Evolutionary conservation across 2,329 filamentous ascomycete genomes (phyloP).

Genomic region (Aspergillus neotritici): DNA sequence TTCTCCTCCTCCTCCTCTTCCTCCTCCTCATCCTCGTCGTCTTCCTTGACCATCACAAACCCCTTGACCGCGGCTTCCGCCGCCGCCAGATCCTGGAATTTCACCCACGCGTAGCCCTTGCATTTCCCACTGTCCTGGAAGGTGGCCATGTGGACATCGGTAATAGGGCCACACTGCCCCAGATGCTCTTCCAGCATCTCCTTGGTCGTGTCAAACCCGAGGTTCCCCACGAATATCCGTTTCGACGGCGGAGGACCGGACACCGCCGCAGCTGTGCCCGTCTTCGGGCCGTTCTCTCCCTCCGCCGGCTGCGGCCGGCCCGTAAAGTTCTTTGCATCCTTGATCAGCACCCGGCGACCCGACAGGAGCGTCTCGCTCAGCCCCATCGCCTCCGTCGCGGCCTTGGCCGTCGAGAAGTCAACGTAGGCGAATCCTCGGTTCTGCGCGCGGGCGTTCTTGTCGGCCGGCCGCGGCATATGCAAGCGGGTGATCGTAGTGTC

Average conservation of each 20-base stretch:
- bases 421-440: conserved; percentile 98
- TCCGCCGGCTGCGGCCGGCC: conserved; percentile 71
- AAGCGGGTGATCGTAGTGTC: conserved; percentile 74
- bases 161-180: conserved; percentile 73
- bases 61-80: conserved; percentile 74
- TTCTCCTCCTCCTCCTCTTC: conserved; percentile 47
- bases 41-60: conserved; percentile 60
- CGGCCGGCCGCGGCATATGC: conserved; percentile 63
- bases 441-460: conserved; percentile 50
- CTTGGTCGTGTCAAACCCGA: conserved; percentile 74
- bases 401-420: conserved; percentile 68
- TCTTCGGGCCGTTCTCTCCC: conserved; percentile 28
- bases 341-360: conserved; percentile 81
- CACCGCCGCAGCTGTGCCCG: conserved; percentile 22
- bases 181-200: conserved; percentile 79
- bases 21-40: conserved; percentile 39
- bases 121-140: conserved; percentile 97
- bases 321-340: conserved; percentile 83
- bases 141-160: conserved; percentile 80
- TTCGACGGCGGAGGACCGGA: conserved; percentile 64
- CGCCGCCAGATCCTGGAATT: conserved; percentile 72
- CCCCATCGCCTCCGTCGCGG: conserved; percentile 70
- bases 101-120: conserved; percentile 95
- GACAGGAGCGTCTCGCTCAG: conserved; percentile 77
- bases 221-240: conserved; percentile 82